Evolutionary conservation across 805 yeast genomes (phyloP).

Genomic region (Cyberlindnera euphorbiiphila): DNA sequence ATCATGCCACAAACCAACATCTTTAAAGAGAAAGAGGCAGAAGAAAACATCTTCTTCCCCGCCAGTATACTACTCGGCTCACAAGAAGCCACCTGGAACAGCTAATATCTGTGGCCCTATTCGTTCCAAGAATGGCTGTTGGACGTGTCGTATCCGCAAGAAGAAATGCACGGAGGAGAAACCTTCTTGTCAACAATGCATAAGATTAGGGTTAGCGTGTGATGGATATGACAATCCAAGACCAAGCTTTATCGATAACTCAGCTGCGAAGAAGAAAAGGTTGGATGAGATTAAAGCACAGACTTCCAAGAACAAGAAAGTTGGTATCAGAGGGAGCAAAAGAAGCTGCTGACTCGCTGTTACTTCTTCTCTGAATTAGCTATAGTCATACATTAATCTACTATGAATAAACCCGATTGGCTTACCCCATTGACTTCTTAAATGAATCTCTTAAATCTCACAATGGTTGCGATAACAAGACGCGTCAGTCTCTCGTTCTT

Average conservation of each 20-base stretch:
- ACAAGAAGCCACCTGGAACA: slow-evolving; percentile 3
- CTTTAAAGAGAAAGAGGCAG: not conserved
- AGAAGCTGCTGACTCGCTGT: no score
- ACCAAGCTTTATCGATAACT: slow-evolving; percentile 53
- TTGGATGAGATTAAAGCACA: slow-evolving; percentile 47
- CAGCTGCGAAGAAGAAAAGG: slow-evolving; percentile 39
- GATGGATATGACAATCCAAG: slow-evolving; percentile 47
- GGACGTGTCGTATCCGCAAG: slow-evolving; percentile 74
- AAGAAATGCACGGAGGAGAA: slow-evolving; percentile 67
- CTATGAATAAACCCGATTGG: no score
- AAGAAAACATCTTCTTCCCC: not conserved
- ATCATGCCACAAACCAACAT: no score
- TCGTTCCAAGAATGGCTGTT: slow-evolving; percentile 61
- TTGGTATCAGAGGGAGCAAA: slow-evolving; percentile 33
- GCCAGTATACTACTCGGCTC: not conserved
- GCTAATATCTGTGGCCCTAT: slow-evolving; percentile 20
- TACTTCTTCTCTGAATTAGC: no score
- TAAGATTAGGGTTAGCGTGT: slow-evolving; percentile 51
- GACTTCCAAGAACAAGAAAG: slow-evolving; percentile 38
- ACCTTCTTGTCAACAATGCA: slow-evolving; percentile 59
- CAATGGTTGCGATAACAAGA: no score
- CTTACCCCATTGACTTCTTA: no score
- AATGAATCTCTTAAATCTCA: no score
- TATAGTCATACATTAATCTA: no score
- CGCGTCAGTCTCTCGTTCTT: no score